Evolutionary conservation across 2,329 filamentous ascomycete genomes (phyloP).

Genomic region (Diaporthe ampelina): DNA sequence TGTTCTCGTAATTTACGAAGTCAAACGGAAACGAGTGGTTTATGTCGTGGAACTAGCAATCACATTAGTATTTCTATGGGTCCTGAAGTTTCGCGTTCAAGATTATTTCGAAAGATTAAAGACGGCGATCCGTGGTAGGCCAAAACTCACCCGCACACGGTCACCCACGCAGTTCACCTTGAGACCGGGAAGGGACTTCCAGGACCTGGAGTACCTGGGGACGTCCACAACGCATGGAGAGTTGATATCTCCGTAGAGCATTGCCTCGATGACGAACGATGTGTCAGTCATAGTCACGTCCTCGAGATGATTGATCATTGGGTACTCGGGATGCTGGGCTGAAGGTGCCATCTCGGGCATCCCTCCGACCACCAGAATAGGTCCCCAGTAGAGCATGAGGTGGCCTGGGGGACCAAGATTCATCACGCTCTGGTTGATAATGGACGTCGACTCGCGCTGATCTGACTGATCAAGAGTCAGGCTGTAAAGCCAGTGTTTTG

Average conservation of each 20-base stretch:
- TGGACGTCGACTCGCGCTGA: not conserved
- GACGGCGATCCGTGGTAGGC: too few species aligned
- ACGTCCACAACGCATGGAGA: not conserved
- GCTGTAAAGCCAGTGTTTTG: not conserved
- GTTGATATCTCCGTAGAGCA: not conserved
- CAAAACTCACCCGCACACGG: not conserved
- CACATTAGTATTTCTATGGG: too few species aligned
- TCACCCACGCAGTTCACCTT: not conserved
- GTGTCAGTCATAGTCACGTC: too few species aligned
- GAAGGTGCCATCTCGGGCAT: not conserved
- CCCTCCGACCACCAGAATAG: not conserved
- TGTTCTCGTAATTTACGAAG: not conserved
- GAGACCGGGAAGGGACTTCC: not conserved
- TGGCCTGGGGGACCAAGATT: not conserved
- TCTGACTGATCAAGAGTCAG: not conserved
- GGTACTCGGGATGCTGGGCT: too few species aligned
- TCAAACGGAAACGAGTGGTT: not conserved
- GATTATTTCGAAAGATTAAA: too few species aligned
- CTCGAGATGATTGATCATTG: too few species aligned
- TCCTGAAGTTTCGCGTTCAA: too few species aligned
- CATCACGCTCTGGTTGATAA: not conserved
- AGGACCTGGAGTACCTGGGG: not conserved
- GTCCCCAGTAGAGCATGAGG: not conserved
- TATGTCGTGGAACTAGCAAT: too few species aligned
- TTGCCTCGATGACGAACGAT: too few species aligned